These are phyloP conservation scores for Camellia lanceoleosa DNA, from an alignment of 148 eudicot genomes.

Conservation along the genomic window DNA sequence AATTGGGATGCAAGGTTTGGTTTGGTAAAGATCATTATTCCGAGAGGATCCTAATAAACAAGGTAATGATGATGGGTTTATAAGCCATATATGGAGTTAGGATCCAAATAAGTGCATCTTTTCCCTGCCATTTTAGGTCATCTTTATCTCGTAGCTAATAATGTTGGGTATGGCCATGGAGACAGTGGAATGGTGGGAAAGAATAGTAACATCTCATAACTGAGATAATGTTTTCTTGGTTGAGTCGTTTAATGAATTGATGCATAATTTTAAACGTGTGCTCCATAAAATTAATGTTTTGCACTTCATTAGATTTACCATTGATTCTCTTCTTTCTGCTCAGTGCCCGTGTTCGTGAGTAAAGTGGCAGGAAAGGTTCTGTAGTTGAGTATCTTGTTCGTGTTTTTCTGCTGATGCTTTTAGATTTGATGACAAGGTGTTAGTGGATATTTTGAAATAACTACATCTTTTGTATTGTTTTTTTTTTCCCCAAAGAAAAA, in stretches of 20 bases:
- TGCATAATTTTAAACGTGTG: slow-evolving; percentile 1
- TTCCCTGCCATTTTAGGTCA: not conserved
- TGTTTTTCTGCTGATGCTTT: slow-evolving; percentile 73
- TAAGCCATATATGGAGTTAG: not conserved
- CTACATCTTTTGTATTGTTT: not conserved
- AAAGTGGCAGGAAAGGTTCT: slow-evolving; percentile 85
- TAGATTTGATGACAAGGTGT: slow-evolving; percentile 79
- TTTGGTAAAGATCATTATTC: not conserved
- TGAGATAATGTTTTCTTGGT: not conserved
- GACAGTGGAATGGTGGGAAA: too few relatives aligned
- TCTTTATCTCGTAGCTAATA: too few relatives aligned
- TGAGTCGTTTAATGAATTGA: not conserved
- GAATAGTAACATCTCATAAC: not conserved
- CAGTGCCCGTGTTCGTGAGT: slow-evolving; percentile 91
- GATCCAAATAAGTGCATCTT: not conserved
- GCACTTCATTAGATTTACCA: not conserved
- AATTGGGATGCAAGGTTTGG: not conserved
- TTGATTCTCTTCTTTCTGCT: slow-evolving; percentile 15
- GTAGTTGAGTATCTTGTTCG: slow-evolving; percentile 73
- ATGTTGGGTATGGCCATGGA: too few relatives aligned
- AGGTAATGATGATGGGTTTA: not conserved
- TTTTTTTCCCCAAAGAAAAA: too few relatives aligned
- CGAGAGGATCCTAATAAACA: not conserved
- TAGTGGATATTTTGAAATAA: slow-evolving; percentile 15
- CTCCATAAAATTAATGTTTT: not conserved